Evolutionary conservation across 768 basidiomycete genomes (phyloP).

Genomic region (Panaeolus cyanescens): DNA sequence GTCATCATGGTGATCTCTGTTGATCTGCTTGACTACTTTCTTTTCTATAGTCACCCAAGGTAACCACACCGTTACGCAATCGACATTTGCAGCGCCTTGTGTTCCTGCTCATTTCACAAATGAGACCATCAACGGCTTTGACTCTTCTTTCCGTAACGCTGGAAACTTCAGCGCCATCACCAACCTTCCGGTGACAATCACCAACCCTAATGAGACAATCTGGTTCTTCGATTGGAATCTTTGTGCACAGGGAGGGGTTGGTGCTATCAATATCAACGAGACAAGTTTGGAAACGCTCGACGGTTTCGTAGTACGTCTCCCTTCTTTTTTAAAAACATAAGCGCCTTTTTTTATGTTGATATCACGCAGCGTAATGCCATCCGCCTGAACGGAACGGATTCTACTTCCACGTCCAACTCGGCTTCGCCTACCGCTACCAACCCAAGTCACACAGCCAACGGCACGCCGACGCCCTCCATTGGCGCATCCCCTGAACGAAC

Average conservation of each 20-base stretch:
- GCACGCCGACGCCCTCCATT: background rate
- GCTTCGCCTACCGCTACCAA: background rate
- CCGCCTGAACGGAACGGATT: slow-evolving; percentile 53
- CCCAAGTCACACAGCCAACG: background rate
- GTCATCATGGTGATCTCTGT: background rate
- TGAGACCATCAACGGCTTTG: slow-evolving; percentile 56
- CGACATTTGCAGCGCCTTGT: slow-evolving; percentile 57
- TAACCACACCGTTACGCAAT: slow-evolving; percentile 58
- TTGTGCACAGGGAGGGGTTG: slow-evolving; percentile 60
- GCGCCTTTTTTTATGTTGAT: background rate
- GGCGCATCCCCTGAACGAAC: background rate
- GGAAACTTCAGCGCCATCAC: slow-evolving; percentile 49
- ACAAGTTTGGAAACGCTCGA: slow-evolving; percentile 42
- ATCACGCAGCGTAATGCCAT: slow-evolving; percentile 53
- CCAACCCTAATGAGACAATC: slow-evolving; percentile 44
- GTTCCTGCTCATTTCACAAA: slow-evolving; percentile 49
- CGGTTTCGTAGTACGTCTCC: slow-evolving; percentile 45
- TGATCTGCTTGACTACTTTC: background rate
- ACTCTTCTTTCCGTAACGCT: slow-evolving; percentile 52
- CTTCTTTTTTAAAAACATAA: slow-evolving; percentile 2
- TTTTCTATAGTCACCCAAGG: slow-evolving; percentile 47
- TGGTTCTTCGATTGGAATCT: slow-evolving; percentile 64
- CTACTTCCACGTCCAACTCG: background rate
- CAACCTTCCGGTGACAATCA: slow-evolving; percentile 44
- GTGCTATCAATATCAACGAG: slow-evolving; percentile 57